phyloP scores from a whole-genome alignment of 2,329 filamentous ascomycete genomes.

The Pochonia chlamydosporia region DNA sequence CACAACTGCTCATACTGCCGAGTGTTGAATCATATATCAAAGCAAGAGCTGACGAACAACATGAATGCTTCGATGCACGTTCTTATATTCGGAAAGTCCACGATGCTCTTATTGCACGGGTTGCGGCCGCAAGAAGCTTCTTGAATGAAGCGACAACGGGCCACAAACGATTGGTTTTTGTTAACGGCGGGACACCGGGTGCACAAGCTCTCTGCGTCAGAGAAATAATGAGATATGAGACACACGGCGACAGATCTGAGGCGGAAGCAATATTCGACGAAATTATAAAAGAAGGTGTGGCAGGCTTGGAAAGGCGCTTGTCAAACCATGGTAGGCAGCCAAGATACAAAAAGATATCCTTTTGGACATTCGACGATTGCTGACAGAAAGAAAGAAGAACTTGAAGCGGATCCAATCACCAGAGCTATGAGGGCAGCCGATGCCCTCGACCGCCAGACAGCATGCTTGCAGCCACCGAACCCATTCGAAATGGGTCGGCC shows the following conservation, averaged over 20 bases:
- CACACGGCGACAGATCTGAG: constrained; percentile 39
- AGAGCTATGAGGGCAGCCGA: constrained; percentile 55
- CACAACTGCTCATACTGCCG: constrained; percentile 53
- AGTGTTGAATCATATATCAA: constrained; percentile 13
- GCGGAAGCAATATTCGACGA: constrained; percentile 47
- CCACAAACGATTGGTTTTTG: constrained; percentile 52
- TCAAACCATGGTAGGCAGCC: constrained; percentile 13
- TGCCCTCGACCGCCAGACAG: constrained; percentile 49
- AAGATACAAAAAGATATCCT: not conserved
- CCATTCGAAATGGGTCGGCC: constrained; percentile 40
- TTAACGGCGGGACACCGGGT: constrained; percentile 52
- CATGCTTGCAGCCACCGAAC: constrained; percentile 43
- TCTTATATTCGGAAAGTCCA: constrained; percentile 44
- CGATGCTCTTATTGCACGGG: constrained; percentile 40
- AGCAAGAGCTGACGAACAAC: not conserved
- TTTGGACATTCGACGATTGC: constrained; percentile 1
- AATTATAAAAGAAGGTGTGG: constrained; percentile 43
- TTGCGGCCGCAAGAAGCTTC: constrained; percentile 45
- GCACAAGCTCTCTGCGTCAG: constrained; percentile 50
- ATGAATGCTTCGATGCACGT: constrained; percentile 21
- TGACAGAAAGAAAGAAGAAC: constrained; percentile 34
- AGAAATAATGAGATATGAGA: constrained; percentile 47
- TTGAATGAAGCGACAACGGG: constrained; percentile 37
- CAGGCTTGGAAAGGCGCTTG: constrained; percentile 25
- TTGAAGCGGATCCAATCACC: constrained; percentile 43